Conservation (phyloP, 108 stramenopile species). For the Bacterosira constricta region DNA sequence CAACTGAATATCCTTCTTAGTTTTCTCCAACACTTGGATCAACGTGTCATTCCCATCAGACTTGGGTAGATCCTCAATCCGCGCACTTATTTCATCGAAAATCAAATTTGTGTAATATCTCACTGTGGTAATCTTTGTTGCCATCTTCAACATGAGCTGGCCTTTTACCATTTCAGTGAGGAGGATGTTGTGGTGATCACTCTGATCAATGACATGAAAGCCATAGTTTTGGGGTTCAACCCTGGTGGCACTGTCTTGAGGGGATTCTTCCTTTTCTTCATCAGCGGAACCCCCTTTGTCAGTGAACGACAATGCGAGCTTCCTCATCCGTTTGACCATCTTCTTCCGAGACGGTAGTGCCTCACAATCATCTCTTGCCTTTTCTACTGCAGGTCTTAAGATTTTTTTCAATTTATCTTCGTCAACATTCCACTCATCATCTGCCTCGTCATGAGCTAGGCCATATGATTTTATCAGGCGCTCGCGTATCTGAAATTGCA, state of each 20-base stretch:
- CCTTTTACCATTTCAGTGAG: constrained; percentile 71
- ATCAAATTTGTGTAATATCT: constrained; percentile 13
- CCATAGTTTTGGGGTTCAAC: constrained; percentile 32
- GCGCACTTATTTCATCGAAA: constrained; percentile 30
- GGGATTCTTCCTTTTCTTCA: constrained; percentile 30
- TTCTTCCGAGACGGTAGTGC: constrained; percentile 78
- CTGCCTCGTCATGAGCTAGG: constrained; percentile 10
- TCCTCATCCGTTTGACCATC: constrained; percentile 66
- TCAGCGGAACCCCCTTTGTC: constrained; percentile 5
- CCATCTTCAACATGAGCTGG: constrained; percentile 26
- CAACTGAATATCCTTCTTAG: constrained; percentile 22
- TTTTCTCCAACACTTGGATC: constrained; percentile 31
- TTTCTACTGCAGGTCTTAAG: constrained; percentile 2
- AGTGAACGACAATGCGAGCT: constrained; percentile 50
- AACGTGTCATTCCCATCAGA: constrained; percentile 12
- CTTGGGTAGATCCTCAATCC: constrained; percentile 23
- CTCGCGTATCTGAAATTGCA: constrained; percentile 27
- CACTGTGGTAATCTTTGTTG: constrained; percentile 15
- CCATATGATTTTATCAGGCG: constrained; percentile 58
- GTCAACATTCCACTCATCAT: constrained; percentile 27
- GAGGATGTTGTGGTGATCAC: constrained; percentile 55
- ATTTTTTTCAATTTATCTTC: constrained; percentile 26
- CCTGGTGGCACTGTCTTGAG: constrained; percentile 2
- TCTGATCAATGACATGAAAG: constrained; percentile 68
- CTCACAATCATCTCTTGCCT: constrained; percentile 26